phyloP scores from a whole-genome alignment of 768 basidiomycete genomes.

The Rossbeevera mucosa region DNA sequence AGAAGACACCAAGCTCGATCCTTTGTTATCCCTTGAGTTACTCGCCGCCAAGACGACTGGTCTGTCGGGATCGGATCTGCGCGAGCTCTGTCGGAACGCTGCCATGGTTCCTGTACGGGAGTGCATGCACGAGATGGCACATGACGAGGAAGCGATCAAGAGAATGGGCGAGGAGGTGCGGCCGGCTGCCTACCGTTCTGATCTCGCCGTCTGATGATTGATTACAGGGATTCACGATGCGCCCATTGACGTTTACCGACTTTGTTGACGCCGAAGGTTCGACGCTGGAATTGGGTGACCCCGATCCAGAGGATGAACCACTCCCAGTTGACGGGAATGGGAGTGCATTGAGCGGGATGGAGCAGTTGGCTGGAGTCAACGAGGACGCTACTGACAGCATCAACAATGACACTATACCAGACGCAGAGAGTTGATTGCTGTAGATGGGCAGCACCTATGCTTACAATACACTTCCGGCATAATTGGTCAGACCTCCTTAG shows the following conservation, averaged over 20 bases:
- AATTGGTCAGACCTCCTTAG: slow-evolving; percentile 9
- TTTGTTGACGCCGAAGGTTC: slow-evolving; percentile 49
- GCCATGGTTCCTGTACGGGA: slow-evolving; percentile 92
- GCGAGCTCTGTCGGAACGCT: slow-evolving; percentile 88
- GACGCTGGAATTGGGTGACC: slow-evolving; percentile 20
- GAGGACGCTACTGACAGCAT: neutral
- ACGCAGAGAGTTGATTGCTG: slow-evolving; percentile 2
- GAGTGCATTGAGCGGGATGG: neutral
- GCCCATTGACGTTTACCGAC: slow-evolving; percentile 66
- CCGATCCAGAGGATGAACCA: slow-evolving; percentile 29
- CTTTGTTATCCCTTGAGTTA: slow-evolving; percentile 52
- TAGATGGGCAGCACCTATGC: neutral
- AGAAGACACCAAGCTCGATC: slow-evolving; percentile 62
- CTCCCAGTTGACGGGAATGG: slow-evolving; percentile 4
- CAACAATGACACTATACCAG: neutral
- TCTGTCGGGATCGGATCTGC: slow-evolving; percentile 84
- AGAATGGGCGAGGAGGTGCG: slow-evolving; percentile 41
- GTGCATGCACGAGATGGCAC: slow-evolving; percentile 54
- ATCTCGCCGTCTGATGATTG: neutral
- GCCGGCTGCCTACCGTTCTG: neutral
- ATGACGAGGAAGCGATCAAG: slow-evolving; percentile 47
- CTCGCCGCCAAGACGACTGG: slow-evolving; percentile 72
- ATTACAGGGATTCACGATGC: slow-evolving; percentile 67
- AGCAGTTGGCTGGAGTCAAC: slow-evolving; percentile 2
- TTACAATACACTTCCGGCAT: slow-evolving; percentile 8